Evolutionary conservation across 2,329 filamentous ascomycete species (phyloP).

Genomic region (Alternaria incomplexa): DNA sequence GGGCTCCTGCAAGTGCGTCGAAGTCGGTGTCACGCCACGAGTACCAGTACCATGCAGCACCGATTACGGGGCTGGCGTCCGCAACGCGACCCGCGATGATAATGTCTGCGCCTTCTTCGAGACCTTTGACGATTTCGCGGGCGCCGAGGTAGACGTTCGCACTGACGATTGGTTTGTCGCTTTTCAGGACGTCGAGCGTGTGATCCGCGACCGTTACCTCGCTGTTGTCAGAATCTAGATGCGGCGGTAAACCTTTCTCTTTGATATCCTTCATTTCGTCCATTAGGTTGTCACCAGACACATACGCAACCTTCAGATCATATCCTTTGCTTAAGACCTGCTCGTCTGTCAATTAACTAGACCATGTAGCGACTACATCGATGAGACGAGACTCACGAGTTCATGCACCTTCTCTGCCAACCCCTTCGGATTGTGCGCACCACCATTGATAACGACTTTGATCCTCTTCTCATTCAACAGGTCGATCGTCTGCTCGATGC

Average conservation of each 20-base stretch:
- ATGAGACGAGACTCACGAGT: slow-evolving; percentile 35
- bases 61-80: slow-evolving; percentile 53
- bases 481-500: slow-evolving; percentile 54
- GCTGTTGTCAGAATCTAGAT: slow-evolving; percentile 52
- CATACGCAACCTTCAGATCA: slow-evolving; percentile 53
- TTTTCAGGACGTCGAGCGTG: slow-evolving; percentile 48
- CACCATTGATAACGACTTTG: slow-evolving; percentile 64
- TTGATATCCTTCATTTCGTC: slow-evolving; percentile 35
- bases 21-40: slow-evolving; percentile 58
- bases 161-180: slow-evolving; percentile 48
- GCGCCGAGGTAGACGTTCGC: slow-evolving; percentile 63
- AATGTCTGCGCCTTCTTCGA: slow-evolving; percentile 44
- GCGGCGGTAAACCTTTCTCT: slow-evolving; percentile 48
- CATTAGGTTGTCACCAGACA: slow-evolving; percentile 56
- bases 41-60: slow-evolving; percentile 63
- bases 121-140: slow-evolving; percentile 37
- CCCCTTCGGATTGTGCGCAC: slow-evolving; percentile 61
- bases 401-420: slow-evolving; percentile 55
- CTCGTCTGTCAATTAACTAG: background rate
- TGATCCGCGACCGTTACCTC: slow-evolving; percentile 45
- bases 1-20: slow-evolving; percentile 55
- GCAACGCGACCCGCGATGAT: slow-evolving; percentile 43
- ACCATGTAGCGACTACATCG: background rate
- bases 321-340: slow-evolving; percentile 45
- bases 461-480: slow-evolving; percentile 57